phyloP scores from a whole-genome alignment of 345 rosid genomes.

The Rhizophora apiculata region DNA sequence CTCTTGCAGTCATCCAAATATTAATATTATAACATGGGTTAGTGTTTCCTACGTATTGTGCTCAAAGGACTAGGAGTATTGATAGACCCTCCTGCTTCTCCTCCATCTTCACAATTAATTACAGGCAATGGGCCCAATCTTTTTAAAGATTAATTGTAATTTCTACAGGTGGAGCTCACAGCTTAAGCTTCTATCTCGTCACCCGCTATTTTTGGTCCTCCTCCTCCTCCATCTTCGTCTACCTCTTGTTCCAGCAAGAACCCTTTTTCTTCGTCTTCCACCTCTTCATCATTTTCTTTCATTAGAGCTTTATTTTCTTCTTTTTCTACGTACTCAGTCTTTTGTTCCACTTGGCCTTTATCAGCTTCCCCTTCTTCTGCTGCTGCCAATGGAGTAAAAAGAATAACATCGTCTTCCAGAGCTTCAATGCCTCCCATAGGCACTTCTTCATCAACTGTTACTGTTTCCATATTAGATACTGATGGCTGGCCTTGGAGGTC shows the following conservation, averaged over 20 bases:
- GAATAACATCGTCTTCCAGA: slow-evolving; percentile 2
- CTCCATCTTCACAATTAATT: too few relatives aligned
- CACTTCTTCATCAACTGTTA: not conserved
- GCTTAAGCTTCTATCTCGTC: slow-evolving; percentile 16
- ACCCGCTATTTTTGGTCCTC: not conserved
- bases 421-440: not conserved
- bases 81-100: not conserved
- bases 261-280: slow-evolving; percentile 6
- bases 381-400: not conserved
- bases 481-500: not conserved
- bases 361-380: slow-evolving; percentile 12
- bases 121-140: too few relatives aligned
- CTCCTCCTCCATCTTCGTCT: slow-evolving; percentile 5
- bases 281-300: slow-evolving; percentile 8
- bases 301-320: slow-evolving; percentile 5
- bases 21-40: not conserved
- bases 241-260: slow-evolving; percentile 4
- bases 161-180: too few relatives aligned
- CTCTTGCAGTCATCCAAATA: not conserved
- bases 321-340: not conserved
- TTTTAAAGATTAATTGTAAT: too few relatives aligned
- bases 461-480: not conserved
- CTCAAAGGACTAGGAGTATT: not conserved
- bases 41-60: not conserved
- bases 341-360: not conserved